A percentile compares a stretch with the other conserved stretches of the same genome.
Conservation (phyloP, 139 green algal species). For the Picochlorum sp. region DNA sequence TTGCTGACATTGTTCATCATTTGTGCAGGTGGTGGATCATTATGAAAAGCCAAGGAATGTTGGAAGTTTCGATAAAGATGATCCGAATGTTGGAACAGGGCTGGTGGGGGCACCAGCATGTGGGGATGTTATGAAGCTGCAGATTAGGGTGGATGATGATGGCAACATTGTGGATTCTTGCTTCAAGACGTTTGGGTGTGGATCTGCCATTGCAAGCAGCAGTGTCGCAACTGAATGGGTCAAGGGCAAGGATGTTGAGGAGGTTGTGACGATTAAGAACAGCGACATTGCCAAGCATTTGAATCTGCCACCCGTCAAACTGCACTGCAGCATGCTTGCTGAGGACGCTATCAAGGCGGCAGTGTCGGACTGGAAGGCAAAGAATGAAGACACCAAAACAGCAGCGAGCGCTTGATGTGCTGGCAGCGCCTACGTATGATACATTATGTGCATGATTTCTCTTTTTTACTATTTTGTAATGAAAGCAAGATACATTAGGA, state of each 20-base stretch:
- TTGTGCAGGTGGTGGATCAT: constrained; percentile 87
- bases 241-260: constrained; percentile 76
- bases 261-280: constrained; percentile 91
- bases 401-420: neutral
- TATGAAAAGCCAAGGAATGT: constrained; percentile 96
- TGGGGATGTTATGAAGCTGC: constrained; percentile 99
- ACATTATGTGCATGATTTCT: neutral
- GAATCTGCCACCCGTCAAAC: constrained; percentile 93
- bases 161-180: constrained; percentile 92
- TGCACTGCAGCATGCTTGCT: constrained; percentile 98
- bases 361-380: constrained; percentile 87
- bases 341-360: constrained; percentile 91
- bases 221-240: constrained; percentile 94
- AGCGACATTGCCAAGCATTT: constrained; percentile 96
- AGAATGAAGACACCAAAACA: constrained; percentile 24
- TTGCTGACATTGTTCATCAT: too few species aligned
- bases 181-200: constrained; percentile 99
- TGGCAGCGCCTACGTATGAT: too few species aligned
- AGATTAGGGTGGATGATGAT: constrained; percentile 86
- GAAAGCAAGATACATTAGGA: too few species aligned
- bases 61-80: constrained; percentile 90
- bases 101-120: constrained; percentile 87
- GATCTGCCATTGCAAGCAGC: constrained; percentile 91
- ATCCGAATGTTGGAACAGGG: constrained; percentile 81
- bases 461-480: neutral